Base-by-base conservation (phyloP, 768 basidiomycete genomes). In the Suillus americanus region DNA sequence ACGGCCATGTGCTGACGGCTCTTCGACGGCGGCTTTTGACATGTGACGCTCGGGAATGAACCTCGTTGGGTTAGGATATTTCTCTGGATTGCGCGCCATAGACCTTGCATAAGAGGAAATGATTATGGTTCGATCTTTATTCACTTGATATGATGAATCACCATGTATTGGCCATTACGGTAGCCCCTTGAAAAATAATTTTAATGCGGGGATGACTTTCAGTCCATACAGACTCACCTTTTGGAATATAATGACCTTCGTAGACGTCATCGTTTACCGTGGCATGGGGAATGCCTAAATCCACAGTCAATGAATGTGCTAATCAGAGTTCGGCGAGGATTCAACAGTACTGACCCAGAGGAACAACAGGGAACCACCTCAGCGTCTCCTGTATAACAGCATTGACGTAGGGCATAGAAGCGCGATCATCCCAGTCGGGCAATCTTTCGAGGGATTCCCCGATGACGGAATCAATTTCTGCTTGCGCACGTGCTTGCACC, bases 191-290 rank as follows among this genome's bases (percentile, higher is more conserved):
- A 40, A 3, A 53, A 7, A 59, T 1, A 20, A 20, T 8, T 6
- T 41, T 59, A 30, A 28, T 41, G 40, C 25, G 40, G 40, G 7
- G 6, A 57, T 14, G 20, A 6, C 7, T 30, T 13, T 40, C 12
- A 7, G 40, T 20, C 10, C 3, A 4, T 41, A 4, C 16, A 25
- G 6, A 41, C 57, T 3, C 0, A 59, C 57, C 57, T 66, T 79
- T 78, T 12, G 87, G 85, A 50, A 88, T 88, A 7, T 82, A 67
- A 62, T 82, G 82, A 25, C 80, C 79, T 54, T 78, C 72, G 64
- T 83, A 82, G 18, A 77, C 62, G 59, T 81, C 82, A 62, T 82
- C 80, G 41, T 77, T 69, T 2, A 79, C 79, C 4, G 70, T 65
- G 18, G 70, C 66, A 57, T 79, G 79, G 7, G 75, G 73, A n/a